These are phyloP conservation scores for Tylopilus balloui DNA, from an alignment of 768 basidiomycete genomes.

Conservation along the genomic window DNA sequence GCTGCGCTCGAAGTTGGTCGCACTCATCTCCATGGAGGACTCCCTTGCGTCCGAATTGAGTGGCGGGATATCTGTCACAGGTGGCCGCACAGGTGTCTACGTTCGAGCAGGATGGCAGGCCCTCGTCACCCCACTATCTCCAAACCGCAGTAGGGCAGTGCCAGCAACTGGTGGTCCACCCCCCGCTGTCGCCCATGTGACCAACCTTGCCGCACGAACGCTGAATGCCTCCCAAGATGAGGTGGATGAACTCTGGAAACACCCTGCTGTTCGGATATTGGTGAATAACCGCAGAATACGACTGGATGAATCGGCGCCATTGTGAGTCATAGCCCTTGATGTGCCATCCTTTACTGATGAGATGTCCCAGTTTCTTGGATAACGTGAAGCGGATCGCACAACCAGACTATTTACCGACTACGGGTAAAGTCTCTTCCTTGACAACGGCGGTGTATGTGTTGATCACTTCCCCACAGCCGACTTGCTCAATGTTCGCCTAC, in stretches of 20 bases:
- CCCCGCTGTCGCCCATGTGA: constrained; percentile 38
- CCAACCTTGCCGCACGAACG: constrained; percentile 52
- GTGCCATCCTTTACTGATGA: constrained; percentile 1
- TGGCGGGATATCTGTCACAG: constrained; percentile 56
- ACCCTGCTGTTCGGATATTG: constrained; percentile 58
- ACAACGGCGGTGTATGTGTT: background rate
- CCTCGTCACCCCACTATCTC: constrained; percentile 40
- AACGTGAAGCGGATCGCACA: constrained; percentile 61
- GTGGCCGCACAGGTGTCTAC: constrained; percentile 58
- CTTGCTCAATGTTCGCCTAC: constrained; percentile 72
- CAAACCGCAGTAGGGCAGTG: constrained; percentile 40
- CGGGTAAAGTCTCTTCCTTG: constrained; percentile 40
- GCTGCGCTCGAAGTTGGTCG: constrained; percentile 53
- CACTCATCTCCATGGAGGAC: constrained; percentile 63
- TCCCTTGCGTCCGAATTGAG: constrained; percentile 64
- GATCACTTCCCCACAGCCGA: constrained; percentile 46
- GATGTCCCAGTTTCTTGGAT: constrained; percentile 55
- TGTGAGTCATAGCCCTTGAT: constrained; percentile 42
- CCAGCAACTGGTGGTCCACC: constrained; percentile 31
- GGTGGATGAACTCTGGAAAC: constrained; percentile 64
- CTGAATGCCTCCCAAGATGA: constrained; percentile 47
- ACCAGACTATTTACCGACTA: constrained; percentile 67
- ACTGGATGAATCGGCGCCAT: constrained; percentile 71
- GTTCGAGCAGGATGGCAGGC: constrained; percentile 74
- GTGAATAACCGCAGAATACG: constrained; percentile 54